Conservation (phyloP, 345 rosid species). For the Rhodomyrtus tomentosa region DNA sequence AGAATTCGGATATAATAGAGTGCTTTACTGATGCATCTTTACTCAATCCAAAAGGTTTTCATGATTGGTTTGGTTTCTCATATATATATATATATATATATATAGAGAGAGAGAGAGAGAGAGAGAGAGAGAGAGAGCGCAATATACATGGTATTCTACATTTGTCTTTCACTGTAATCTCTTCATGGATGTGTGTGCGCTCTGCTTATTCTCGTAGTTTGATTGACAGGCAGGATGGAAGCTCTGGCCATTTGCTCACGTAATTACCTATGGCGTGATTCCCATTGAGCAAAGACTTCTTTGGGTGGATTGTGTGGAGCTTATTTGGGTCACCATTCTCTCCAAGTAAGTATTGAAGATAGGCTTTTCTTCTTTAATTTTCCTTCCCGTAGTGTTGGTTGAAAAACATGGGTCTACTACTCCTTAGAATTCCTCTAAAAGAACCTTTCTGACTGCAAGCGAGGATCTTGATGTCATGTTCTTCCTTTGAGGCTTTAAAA, state of each 20-base stretch:
- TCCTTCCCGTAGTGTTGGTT: not conserved
- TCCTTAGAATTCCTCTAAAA: not conserved
- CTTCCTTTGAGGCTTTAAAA: not conserved
- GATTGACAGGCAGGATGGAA: slow-evolving; percentile 82
- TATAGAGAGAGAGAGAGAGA: too few species aligned
- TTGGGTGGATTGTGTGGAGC: slow-evolving; percentile 93
- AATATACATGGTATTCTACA: not conserved
- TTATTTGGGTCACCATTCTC: slow-evolving; percentile 87
- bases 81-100: too few species aligned
- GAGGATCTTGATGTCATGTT: not conserved
- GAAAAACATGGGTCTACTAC: not conserved
- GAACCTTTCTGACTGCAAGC: not conserved
- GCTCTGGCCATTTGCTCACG: slow-evolving; percentile 93
- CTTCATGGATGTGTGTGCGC: not conserved
- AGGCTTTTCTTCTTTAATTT: not conserved
- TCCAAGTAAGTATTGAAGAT: slow-evolving; percentile 47
- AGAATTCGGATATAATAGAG: not conserved
- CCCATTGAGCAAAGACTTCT: slow-evolving; percentile 89
- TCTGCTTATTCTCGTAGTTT: not conserved
- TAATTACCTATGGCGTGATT: slow-evolving; percentile 69
- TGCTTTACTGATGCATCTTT: not conserved
- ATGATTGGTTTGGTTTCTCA: not conserved
- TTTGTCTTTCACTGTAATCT: not conserved
- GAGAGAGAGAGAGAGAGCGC: too few species aligned
- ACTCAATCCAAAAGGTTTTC: not conserved